Evolutionary conservation across 2,329 filamentous ascomycete species (phyloP).

Genomic region (Clarireedia paspali): DNA sequence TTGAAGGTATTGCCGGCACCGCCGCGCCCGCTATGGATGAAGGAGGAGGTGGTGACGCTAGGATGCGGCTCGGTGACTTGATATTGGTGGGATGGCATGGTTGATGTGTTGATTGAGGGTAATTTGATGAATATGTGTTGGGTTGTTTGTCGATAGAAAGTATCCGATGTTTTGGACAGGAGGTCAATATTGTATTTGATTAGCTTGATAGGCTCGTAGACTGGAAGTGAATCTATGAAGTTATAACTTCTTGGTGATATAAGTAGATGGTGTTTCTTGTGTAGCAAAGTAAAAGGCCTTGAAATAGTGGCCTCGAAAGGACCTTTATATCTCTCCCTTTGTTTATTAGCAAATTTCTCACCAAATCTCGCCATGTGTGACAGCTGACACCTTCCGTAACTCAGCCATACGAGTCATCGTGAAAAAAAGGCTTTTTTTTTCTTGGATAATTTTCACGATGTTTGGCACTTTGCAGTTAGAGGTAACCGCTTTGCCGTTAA

Average conservation of each 20-base stretch:
- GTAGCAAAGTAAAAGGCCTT: background rate
- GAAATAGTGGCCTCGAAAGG: background rate
- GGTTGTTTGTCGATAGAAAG: background rate
- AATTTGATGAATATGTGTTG: background rate
- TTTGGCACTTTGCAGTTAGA: constrained; percentile 10
- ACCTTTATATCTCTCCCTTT: background rate
- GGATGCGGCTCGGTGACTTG: constrained; percentile 28
- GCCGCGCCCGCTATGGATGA: constrained; percentile 26
- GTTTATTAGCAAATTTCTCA: background rate
- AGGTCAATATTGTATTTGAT: background rate
- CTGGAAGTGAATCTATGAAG: background rate
- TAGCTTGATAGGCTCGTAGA: background rate
- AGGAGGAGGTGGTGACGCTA: constrained; percentile 19
- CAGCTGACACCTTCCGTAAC: constrained; percentile 3
- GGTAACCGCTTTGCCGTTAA: constrained; percentile 4
- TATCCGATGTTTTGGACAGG: background rate
- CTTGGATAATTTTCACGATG: background rate
- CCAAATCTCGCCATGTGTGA: background rate
- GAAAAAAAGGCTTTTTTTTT: background rate
- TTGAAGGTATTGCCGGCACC: constrained; percentile 29
- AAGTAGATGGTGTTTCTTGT: background rate
- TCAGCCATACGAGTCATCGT: constrained; percentile 6
- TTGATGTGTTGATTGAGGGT: constrained; percentile 7
- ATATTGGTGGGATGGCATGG: constrained; percentile 18
- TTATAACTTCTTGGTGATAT: background rate